Evolutionary conservation across 176 grass and related monocot species (phyloP), one percentile per base, ranked within the genome.

Genomic region (Themeda triandra): DNA sequence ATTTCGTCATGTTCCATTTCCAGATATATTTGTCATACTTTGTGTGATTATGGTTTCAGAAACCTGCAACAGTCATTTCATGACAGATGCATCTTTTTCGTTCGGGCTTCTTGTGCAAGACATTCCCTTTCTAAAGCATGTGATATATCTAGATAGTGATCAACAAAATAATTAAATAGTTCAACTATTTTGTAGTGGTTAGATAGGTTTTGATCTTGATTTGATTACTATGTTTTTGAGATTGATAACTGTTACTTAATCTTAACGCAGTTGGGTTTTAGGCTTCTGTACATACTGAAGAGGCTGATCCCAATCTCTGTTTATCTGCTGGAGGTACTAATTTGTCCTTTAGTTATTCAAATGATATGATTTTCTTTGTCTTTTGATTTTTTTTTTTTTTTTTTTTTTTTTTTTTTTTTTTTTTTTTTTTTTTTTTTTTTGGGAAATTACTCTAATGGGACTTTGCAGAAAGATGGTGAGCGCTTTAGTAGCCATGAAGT

Each of bases 271-370:
- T 88, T 98, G 87, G 93, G 95, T 82, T 95, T 87, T 88, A 98
- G 95, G 87, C 87, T 95, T 79, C 67, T 98, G 62, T 85, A 95
- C 62, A 93, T 98, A 88, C 72, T 95, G 73, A 98, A 95, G 85
- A 95, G 89, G 66, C 11, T 95, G 66, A 84, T 91, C 33, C 89
- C 92, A 30, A 95, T 98, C 24, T 91, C 91, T 58, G 76, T 90
- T 80, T 95, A 93, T 87, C 66, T 95, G 31, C 35, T 98, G 80
- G 82, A 95, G 92, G 95, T 98, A 92, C 75, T 80, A 35, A 77
- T 89, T 82, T 83, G 71, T 63, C 68, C 64, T 65, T 32, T 84
- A 44, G 10, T 46, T 65, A 67, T 83, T 84, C 40, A 63, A 54
- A 64, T 45, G 35, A 17, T 76, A 58, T 66, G 19, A 66, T 11